phyloP scores from a whole-genome alignment of 2,329 filamentous ascomycete genomes.

The Microsporum canis region DNA sequence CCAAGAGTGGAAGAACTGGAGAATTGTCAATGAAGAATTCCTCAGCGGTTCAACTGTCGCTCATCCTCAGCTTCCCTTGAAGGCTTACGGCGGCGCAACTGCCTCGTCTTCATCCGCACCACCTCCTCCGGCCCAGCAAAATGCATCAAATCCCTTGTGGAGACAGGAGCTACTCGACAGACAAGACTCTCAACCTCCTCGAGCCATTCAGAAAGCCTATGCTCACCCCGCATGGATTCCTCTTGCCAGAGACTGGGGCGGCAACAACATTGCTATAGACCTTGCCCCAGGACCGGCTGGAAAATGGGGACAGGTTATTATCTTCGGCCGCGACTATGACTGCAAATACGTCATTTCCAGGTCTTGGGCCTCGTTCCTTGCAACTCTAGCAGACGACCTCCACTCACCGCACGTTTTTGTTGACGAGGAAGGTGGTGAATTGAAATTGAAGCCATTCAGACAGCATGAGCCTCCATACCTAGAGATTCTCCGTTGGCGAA shows the following conservation, averaged over 20 bases:
- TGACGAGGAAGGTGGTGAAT: constrained; percentile 80
- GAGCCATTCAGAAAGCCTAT: constrained; percentile 82
- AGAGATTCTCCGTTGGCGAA: constrained; percentile 87
- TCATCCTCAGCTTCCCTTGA: constrained; percentile 54
- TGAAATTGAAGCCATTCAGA: constrained; percentile 90
- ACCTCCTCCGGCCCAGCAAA: constrained; percentile 33
- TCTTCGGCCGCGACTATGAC: constrained; percentile 95
- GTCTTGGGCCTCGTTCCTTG: constrained; percentile 82
- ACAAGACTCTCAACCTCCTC: constrained; percentile 79
- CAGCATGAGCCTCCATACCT: constrained; percentile 81
- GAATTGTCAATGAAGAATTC: constrained; percentile 82
- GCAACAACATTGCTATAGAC: constrained; percentile 92
- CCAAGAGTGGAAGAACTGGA: constrained; percentile 96
- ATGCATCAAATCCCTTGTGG: constrained; percentile 57
- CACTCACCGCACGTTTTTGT: constrained; percentile 82
- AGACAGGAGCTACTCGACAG: constrained; percentile 70
- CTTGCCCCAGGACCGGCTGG: constrained; percentile 80
- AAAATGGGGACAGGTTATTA: constrained; percentile 90
- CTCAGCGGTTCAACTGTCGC: constrained; percentile 47
- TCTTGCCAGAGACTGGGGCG: constrained; percentile 92
- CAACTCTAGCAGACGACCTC: constrained; percentile 79
- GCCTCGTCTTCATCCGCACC: constrained; percentile 49
- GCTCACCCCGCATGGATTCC: constrained; percentile 93
- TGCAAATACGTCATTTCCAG: constrained; percentile 94
- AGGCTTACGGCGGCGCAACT: constrained; percentile 62